These are phyloP conservation scores for Alliaria petiolata DNA, from an alignment of 345 rosid species.

Conservation along the genomic window DNA sequence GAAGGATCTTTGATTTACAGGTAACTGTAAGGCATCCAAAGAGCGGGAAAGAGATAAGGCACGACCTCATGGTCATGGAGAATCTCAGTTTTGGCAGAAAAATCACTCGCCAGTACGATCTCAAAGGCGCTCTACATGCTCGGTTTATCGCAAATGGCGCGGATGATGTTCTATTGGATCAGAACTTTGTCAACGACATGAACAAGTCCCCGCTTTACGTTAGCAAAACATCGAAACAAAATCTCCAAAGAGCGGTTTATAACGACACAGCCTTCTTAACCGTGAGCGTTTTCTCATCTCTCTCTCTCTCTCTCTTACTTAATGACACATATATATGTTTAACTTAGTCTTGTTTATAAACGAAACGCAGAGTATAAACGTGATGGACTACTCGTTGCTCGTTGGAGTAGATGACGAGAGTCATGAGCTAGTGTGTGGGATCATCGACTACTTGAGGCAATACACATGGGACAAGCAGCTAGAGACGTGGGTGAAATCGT, in stretches of 20 bases:
- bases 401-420: constrained; percentile 75
- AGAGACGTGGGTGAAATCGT: constrained; percentile 97
- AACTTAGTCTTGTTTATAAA: not conserved
- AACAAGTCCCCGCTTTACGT: constrained; percentile 85
- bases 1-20: constrained; percentile 39
- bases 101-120: constrained; percentile 83
- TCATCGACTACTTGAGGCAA: constrained; percentile 93
- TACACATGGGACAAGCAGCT: constrained; percentile 97
- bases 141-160: constrained; percentile 54
- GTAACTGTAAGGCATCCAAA: constrained; percentile 72
- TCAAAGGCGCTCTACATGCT: constrained; percentile 87
- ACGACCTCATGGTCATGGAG: constrained; percentile 98
- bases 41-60: constrained; percentile 74
- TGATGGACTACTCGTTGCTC: constrained; percentile 94
- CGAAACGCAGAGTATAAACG: constrained; percentile 90
- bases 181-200: constrained; percentile 94
- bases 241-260: constrained; percentile 83
- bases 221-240: constrained; percentile 67
- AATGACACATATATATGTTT: not conserved
- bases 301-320: not conserved
- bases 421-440: constrained; percentile 88
- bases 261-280: constrained; percentile 89
- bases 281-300: constrained; percentile 44
- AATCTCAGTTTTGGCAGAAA: constrained; percentile 74
- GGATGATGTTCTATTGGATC: constrained; percentile 85